A percentile compares a stretch with the other conserved stretches of the same genome.
phyloP scores from a whole-genome alignment of 257 asterid genomes.

The Voacanga thouarsii region DNA sequence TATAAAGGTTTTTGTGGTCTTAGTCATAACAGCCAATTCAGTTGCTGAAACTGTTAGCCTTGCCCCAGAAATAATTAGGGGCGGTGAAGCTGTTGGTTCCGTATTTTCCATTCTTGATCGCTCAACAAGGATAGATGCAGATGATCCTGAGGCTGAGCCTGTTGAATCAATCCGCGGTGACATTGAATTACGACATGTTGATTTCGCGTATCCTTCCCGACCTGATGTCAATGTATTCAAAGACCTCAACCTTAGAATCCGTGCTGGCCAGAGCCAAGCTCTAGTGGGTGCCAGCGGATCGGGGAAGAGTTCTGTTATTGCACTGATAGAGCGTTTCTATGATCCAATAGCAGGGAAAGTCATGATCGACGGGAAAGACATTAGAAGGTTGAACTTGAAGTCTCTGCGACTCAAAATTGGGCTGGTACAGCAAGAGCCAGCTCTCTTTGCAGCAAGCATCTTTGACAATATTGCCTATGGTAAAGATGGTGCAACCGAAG shows the following conservation, averaged over 20 bases:
- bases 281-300: constrained; percentile 98
- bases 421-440: constrained; percentile 94
- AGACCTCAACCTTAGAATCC: constrained; percentile 72
- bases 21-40: constrained; percentile 88
- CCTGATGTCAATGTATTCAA: constrained; percentile 81
- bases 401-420: constrained; percentile 84
- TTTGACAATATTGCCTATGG: constrained; percentile 95
- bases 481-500: constrained; percentile 79
- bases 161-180: constrained; percentile 82
- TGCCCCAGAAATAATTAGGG: constrained; percentile 90
- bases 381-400: constrained; percentile 64
- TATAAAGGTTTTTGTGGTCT: constrained; percentile 85
- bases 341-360: constrained; percentile 85
- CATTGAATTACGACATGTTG: constrained; percentile 86
- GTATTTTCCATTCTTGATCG: constrained; percentile 90
- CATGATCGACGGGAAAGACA: constrained; percentile 91
- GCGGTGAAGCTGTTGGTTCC: constrained; percentile 95
- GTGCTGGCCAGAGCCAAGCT: constrained; percentile 98
- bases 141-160: constrained; percentile 74
- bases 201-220: constrained; percentile 90
- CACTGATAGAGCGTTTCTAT: constrained; percentile 76
- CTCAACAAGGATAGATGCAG: constrained; percentile 71
- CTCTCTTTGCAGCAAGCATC: constrained; percentile 82
- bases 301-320: constrained; percentile 86
- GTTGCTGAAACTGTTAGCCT: constrained; percentile 96